Evolutionary conservation across 2,329 filamentous ascomycete species (phyloP).

Genomic region (Drechmeria coniospora): DNA sequence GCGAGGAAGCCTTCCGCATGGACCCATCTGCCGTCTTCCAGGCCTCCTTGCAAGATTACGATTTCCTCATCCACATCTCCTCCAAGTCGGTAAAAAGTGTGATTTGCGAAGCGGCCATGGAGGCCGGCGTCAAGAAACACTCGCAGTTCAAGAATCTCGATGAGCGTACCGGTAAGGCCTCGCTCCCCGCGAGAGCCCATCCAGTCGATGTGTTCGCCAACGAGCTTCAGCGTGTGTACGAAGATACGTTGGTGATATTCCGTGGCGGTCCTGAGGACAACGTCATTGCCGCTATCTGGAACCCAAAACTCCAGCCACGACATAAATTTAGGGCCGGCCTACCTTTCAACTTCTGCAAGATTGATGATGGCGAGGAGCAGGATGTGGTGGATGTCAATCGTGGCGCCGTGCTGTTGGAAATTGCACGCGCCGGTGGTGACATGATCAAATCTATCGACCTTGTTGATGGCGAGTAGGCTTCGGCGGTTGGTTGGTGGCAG

Average conservation of each 20-base stretch:
- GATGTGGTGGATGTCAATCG: conserved; percentile 49
- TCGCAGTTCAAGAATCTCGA: conserved; percentile 72
- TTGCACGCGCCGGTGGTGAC: conserved; percentile 50
- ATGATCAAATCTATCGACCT: conserved; percentile 53
- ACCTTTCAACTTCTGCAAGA: conserved; percentile 37
- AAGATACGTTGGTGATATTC: conserved; percentile 65
- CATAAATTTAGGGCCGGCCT: conserved; percentile 57
- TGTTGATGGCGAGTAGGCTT: conserved; percentile 8
- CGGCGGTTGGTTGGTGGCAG: no score
- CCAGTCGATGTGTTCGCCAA: conserved; percentile 46
- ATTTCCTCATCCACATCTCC: conserved; percentile 66
- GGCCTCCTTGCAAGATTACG: conserved; percentile 61
- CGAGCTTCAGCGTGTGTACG: conserved; percentile 54
- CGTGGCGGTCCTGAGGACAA: conserved; percentile 41
- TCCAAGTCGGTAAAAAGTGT: conserved; percentile 31
- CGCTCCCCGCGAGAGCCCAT: conserved; percentile 38
- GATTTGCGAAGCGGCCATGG: conserved; percentile 20
- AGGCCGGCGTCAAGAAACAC: conserved; percentile 22
- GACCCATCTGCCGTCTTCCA: conserved; percentile 47
- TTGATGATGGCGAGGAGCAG: conserved; percentile 18
- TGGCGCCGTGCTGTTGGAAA: conserved; percentile 53
- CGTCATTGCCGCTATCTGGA: conserved; percentile 44
- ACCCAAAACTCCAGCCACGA: conserved; percentile 29
- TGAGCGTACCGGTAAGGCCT: conserved; percentile 30
- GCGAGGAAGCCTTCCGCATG: conserved; percentile 34